Evolutionary conservation across 2,329 filamentous ascomycete genomes (phyloP).

Genomic region (Thielaviopsis ethacetica): DNA sequence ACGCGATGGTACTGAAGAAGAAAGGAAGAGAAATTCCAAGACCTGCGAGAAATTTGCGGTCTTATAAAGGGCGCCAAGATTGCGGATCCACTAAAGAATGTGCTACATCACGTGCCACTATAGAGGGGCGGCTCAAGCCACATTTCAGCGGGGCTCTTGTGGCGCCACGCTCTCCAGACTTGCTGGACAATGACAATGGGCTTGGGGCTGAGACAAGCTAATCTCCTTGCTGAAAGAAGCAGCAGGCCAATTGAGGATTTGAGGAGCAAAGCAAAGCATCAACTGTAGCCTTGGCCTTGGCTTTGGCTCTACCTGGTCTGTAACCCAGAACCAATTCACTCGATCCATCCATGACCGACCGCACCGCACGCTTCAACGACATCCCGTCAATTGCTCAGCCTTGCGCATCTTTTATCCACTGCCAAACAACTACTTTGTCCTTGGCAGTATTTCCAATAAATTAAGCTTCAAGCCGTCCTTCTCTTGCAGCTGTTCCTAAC

Average conservation of each 20-base stretch:
- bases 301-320: not conserved
- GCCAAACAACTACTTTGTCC: not conserved
- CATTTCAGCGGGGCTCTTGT: not conserved
- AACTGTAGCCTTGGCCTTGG: not conserved
- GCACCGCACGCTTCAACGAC: not conserved
- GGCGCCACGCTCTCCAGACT: not conserved
- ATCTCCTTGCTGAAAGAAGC: not conserved
- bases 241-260: not conserved
- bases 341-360: not conserved
- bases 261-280: not conserved
- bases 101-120: slow-evolving; percentile 1
- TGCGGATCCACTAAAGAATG: not conserved
- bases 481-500: too few species aligned
- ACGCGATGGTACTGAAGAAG: slow-evolving; percentile 46
- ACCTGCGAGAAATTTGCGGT: slow-evolving; percentile 12
- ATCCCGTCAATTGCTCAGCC: not conserved
- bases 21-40: slow-evolving; percentile 19
- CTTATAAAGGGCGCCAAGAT: slow-evolving; percentile 7
- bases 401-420: not conserved
- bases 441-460: not conserved
- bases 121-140: slow-evolving; percentile 9
- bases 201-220: not conserved
- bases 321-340: not conserved
- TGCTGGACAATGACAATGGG: not conserved
- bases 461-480: not conserved